A percentile compares a stretch with the other conserved stretches of the same genome.
These are phyloP conservation scores for Fusarium neocosmosporiellum DNA, from an alignment of 2,329 filamentous ascomycete genomes.

Conservation along the genomic window DNA sequence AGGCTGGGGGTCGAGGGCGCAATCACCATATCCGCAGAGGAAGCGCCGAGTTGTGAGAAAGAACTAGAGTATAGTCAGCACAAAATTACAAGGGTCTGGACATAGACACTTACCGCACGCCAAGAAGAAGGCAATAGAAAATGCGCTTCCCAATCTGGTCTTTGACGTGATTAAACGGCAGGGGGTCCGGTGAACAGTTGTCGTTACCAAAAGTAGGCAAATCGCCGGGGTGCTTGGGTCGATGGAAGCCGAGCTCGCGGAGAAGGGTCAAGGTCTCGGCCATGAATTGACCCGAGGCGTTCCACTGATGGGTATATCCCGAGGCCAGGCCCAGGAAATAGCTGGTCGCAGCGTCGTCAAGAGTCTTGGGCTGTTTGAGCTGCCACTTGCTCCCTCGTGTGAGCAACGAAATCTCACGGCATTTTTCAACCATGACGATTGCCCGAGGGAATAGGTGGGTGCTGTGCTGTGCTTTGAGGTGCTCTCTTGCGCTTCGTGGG, in stretches of 20 bases:
- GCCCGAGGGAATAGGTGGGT: conserved; percentile 75
- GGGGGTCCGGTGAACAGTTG: conserved; percentile 52
- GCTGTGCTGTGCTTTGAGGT: conserved; percentile 74
- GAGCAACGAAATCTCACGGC: conserved; percentile 74
- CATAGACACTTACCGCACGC: conserved; percentile 65
- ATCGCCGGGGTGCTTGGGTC: conserved; percentile 59
- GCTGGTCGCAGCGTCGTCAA: conserved; percentile 74
- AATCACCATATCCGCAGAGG: conserved; percentile 77
- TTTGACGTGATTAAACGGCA: conserved; percentile 74
- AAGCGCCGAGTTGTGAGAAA: conserved; percentile 80
- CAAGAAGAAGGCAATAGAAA: conserved; percentile 86
- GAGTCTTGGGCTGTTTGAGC: conserved; percentile 59
- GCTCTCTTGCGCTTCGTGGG: conserved; percentile 75
- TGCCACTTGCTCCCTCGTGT: conserved; percentile 70
- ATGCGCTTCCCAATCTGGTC: conserved; percentile 81
- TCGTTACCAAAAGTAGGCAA: conserved; percentile 55
- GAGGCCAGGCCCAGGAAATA: conserved; percentile 78
- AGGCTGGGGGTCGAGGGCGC: conserved; percentile 80
- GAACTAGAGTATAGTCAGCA: conserved; percentile 61
- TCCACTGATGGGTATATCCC: conserved; percentile 75
- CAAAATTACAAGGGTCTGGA: conserved; percentile 1
- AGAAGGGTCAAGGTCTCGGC: conserved; percentile 78
- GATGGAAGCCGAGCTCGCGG: conserved; percentile 73
- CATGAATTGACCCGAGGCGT: conserved; percentile 76
- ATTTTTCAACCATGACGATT: conserved; percentile 76